Percentiles rank a stretch among this genome's conserved stretches.
Evolutionary conservation across 495 filamentous ascomycete species (phyloP).

Genomic region (Mytilinidion resinicola): DNA sequence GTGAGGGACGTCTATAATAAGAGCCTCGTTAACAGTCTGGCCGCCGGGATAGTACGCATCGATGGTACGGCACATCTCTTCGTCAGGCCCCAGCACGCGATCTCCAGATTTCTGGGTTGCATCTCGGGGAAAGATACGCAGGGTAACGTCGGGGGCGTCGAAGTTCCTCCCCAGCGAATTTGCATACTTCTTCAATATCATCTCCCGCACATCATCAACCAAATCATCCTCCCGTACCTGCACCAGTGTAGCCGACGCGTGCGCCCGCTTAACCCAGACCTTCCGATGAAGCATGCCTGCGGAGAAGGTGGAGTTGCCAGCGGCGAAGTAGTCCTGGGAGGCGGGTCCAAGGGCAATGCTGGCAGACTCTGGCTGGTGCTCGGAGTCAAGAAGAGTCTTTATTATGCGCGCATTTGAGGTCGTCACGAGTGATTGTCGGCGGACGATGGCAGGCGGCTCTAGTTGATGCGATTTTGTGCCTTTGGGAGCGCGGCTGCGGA

Average conservation of each 20-base stretch:
- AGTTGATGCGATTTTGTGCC: not conserved
- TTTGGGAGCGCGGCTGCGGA: conserved; percentile 5
- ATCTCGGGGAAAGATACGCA: conserved; percentile 56
- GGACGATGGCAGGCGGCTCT: conserved; percentile 10
- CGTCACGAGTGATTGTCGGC: conserved; percentile 26
- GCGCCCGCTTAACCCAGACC: conserved; percentile 87
- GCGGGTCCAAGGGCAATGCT: conserved; percentile 1
- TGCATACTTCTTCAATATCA: conserved; percentile 85
- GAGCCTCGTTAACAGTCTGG: conserved; percentile 81
- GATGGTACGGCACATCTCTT: conserved; percentile 67
- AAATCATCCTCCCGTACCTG: conserved; percentile 80
- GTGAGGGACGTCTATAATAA: conserved; percentile 80
- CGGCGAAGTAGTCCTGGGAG: conserved; percentile 19
- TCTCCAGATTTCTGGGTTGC: conserved; percentile 49
- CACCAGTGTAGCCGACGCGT: conserved; percentile 80
- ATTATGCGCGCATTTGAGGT: conserved; percentile 27
- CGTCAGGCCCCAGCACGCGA: conserved; percentile 75
- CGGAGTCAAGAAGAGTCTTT: conserved; percentile 21
- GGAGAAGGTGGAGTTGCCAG: conserved; percentile 10
- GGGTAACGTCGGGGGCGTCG: conserved; percentile 77
- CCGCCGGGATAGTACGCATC: conserved; percentile 86
- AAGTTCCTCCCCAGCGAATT: conserved; percentile 85
- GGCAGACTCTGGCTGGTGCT: not conserved
- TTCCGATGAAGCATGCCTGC: conserved; percentile 63
- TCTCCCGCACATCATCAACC: conserved; percentile 90